phyloP scores from a whole-genome alignment of 495 filamentous ascomycete species.

The Penicillium diatomitis region DNA sequence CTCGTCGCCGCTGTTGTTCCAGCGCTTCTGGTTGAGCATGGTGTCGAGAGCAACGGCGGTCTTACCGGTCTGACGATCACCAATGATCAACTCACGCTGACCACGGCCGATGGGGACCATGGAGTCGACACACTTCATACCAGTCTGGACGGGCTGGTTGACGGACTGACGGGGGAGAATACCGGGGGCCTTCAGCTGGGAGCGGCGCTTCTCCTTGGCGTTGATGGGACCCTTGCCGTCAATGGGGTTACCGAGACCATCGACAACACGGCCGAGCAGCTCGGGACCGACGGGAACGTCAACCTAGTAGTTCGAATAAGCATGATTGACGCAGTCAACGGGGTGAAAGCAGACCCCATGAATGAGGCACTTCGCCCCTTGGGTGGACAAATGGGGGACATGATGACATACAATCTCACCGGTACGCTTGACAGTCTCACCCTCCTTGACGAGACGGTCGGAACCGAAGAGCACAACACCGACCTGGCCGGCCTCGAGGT shows the following conservation, averaged over 20 bases:
- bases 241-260: constrained; percentile 97
- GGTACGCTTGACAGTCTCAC: constrained; percentile 98
- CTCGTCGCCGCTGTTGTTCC: constrained; percentile 87
- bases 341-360: no score
- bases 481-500: constrained; percentile 99
- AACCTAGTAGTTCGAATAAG: constrained; percentile 51
- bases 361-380: not conserved
- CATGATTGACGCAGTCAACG: not conserved
- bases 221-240: constrained; percentile 98
- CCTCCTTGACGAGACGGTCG: constrained; percentile 98
- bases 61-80: constrained; percentile 99
- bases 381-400: not conserved
- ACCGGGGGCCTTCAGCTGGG: constrained; percentile 97
- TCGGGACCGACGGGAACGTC: constrained; percentile 91
- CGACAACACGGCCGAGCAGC: constrained; percentile 95
- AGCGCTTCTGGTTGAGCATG: constrained; percentile 98
- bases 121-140: constrained; percentile 97
- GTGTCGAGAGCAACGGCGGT: constrained; percentile 97
- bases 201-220: constrained; percentile 84
- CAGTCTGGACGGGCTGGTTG: constrained; percentile 97
- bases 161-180: constrained; percentile 95
- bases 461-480: constrained; percentile 99
- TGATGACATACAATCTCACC: constrained; percentile 81
- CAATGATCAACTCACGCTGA: constrained; percentile 99
- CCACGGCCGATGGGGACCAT: constrained; percentile 99